Evolutionary conservation across 306 rosid genomes (phyloP).

Genomic region (Acacia acuminata): DNA sequence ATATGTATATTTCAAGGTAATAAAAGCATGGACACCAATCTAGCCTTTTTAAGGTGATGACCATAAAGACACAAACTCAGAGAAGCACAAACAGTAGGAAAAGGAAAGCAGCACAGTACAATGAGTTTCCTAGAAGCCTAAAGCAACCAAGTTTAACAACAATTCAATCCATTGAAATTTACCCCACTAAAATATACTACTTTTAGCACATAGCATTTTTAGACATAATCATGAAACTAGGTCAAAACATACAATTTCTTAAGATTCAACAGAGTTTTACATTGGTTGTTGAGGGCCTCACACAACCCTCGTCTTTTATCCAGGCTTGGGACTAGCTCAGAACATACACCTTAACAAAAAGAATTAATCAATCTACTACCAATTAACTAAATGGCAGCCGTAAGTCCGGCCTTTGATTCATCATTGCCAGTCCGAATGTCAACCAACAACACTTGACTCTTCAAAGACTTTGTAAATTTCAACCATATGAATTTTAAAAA

Average conservation of each 20-base stretch:
- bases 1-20: neutral
- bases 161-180: neutral
- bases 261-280: too few relatives aligned
- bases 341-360: constrained; percentile 52
- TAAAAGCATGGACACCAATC: neutral
- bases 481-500: neutral
- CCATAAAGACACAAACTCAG: neutral
- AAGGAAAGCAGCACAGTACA: neutral
- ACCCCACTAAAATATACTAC: neutral
- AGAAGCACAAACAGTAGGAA: neutral
- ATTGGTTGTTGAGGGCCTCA: too few relatives aligned
- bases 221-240: constrained; percentile 37
- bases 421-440: constrained; percentile 58
- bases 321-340: constrained; percentile 36
- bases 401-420: constrained; percentile 89
- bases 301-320: too few relatives aligned
- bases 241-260: too few relatives aligned
- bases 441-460: neutral
- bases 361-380: constrained; percentile 48
- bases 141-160: neutral
- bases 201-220: neutral
- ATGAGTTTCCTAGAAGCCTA: neutral
- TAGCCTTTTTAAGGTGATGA: neutral
- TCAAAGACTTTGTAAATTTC: neutral
- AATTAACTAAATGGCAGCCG: constrained; percentile 55